Base-by-base conservation (phyloP, 169 alveolate genomes). In the Babesia sp. region DNA sequence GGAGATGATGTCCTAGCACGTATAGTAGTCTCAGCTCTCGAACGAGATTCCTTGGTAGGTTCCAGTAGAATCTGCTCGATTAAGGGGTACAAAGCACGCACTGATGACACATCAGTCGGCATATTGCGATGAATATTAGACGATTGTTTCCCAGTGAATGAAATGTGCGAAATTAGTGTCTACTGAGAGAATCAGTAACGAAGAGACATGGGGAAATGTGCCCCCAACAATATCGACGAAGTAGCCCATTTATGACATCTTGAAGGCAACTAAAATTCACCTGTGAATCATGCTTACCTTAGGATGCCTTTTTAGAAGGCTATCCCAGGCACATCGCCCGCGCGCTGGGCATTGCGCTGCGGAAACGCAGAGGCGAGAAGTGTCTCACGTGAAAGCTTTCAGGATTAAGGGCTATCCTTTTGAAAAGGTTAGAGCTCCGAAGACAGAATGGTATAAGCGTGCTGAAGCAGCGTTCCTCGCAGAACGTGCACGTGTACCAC, bases 371-470 rank as follows among this genome's bases (percentile, higher is more conserved):
- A 14, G 61, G 3, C 28, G 50, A 31, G 28, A 45, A 45, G 92
- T 90, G 41, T 79, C 96, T 22, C 90, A 91, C 54, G 91, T 85
- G 39, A 92, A 92, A 71, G 84, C 90, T 31, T 90, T 83, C 39
- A 87, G 93, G 22, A 88, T 85, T 66, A 91, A 89, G 56, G 96
- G 96, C 2, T 79, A 86, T n/a, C 90, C 92, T 24, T 90, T 92
- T 34, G 82, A 85, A 57, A 90, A 92, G 82, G 79, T 84, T 36
- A 90, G 90, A 51, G 94, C 94, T 31, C 94, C 90, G n/a, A 92
- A 92, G 76, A 87, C 96, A 0, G 94, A 90, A 44, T 92, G 96
- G 96, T 92, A 92, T 58, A 83, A 88, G 63, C 83, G 82, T 54
- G 94, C 96, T 0, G 96, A 92, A 73, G 82, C 91, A 37, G 94